Conservation (phyloP, 2,329 filamentous ascomycete genomes). For the Fusarium acutatum region DNA sequence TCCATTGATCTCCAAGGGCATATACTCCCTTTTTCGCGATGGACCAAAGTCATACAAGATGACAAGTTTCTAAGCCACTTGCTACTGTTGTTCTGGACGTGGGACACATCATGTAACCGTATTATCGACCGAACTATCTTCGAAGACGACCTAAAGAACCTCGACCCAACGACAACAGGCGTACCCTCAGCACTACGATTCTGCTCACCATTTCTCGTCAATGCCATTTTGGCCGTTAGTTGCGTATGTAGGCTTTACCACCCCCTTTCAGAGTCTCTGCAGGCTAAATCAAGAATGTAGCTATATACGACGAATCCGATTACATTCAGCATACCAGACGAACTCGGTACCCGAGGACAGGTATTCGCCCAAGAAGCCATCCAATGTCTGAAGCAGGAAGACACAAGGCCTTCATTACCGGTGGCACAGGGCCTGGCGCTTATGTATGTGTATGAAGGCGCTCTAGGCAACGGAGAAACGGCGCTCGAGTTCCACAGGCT, state of each 20-base stretch:
- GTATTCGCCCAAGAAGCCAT: constrained; percentile 18
- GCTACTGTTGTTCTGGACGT: constrained; percentile 19
- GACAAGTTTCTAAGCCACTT: constrained; percentile 20
- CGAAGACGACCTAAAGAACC: constrained; percentile 17
- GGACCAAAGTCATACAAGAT: constrained; percentile 13
- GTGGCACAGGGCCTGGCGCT: constrained; percentile 16
- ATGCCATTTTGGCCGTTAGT: constrained; percentile 28
- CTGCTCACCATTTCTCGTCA: constrained; percentile 29
- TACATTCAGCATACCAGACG: not conserved
- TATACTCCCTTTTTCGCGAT: constrained; percentile 18
- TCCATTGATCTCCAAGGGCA: constrained; percentile 2
- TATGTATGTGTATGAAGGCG: constrained; percentile 19
- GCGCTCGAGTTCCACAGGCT: constrained; percentile 10
- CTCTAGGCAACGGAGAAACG: constrained; percentile 7
- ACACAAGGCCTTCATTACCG: not conserved
- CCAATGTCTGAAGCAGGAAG: constrained; percentile 5
- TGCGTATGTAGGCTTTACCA: constrained; percentile 17
- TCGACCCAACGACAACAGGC: not conserved
- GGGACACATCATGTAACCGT: constrained; percentile 20
- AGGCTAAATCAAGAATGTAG: not conserved
- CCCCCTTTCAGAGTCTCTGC: not conserved
- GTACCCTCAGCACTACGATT: constrained; percentile 7
- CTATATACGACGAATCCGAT: constrained; percentile 6
- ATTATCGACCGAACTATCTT: constrained; percentile 21
- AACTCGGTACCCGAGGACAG: constrained; percentile 7